Evolutionary conservation across 2,329 filamentous ascomycete genomes (phyloP).

Genomic region (Fusarium armeniacum): DNA sequence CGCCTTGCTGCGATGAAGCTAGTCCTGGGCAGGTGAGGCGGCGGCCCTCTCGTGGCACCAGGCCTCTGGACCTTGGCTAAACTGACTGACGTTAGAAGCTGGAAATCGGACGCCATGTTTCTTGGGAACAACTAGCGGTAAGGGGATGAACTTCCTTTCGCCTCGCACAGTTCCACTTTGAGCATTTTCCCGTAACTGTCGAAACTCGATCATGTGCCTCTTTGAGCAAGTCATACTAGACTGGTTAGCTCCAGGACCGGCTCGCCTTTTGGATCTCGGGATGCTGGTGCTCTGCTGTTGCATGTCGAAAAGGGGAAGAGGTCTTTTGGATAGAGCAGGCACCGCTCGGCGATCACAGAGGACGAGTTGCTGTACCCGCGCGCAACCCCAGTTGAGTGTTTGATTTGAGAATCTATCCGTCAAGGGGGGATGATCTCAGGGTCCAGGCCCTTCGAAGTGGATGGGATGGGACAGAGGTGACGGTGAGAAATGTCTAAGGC

Average conservation of each 20-base stretch:
- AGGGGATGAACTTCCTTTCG: conserved; percentile 31
- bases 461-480: conserved; percentile 36
- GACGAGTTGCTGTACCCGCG: conserved; percentile 34
- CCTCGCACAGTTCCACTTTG: conserved; percentile 30
- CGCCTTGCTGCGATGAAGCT: conserved; percentile 36
- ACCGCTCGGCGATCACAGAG: conserved; percentile 29
- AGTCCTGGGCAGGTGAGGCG: conserved; percentile 28
- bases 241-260: neutral
- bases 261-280: neutral
- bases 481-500: conserved; percentile 31
- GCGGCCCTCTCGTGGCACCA: conserved; percentile 40
- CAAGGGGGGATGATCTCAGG: conserved; percentile 46
- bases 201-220: conserved; percentile 14
- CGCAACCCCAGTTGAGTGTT: conserved; percentile 42
- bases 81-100: conserved; percentile 18
- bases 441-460: conserved; percentile 50
- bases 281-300: neutral
- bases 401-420: conserved; percentile 43
- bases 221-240: neutral
- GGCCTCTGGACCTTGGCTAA: conserved; percentile 27
- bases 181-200: conserved; percentile 9
- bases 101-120: conserved; percentile 37
- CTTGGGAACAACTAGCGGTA: conserved; percentile 48
- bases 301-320: neutral
- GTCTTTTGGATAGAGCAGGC: conserved; percentile 8